These are phyloP conservation scores for Kuraishia hungarica DNA, from an alignment of 805 yeast genomes.

Conservation along the genomic window DNA sequence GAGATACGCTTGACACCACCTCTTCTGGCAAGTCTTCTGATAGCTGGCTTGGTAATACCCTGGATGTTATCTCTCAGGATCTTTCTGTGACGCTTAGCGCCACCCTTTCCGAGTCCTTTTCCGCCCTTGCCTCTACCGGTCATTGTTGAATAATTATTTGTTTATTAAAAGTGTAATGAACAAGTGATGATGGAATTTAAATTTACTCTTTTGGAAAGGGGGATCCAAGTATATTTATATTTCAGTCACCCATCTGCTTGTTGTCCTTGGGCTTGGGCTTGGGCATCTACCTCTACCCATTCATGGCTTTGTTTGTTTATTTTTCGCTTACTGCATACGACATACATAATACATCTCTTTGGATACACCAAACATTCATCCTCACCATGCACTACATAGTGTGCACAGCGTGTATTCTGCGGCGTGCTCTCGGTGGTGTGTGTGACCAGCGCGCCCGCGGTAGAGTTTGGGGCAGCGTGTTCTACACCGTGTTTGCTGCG, in stretches of 20 bases:
- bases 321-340: no score
- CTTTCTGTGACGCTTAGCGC: slow-evolving; percentile 99
- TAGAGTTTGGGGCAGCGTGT: neutral
- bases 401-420: no score
- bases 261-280: neutral
- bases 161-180: slow-evolving; percentile 8
- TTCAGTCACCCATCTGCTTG: neutral
- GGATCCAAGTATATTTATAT: slow-evolving; percentile 10
- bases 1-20: slow-evolving; percentile 99
- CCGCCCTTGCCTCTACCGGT: slow-evolving; percentile 99
- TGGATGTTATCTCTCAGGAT: slow-evolving; percentile 98
- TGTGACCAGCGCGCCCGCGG: no score
- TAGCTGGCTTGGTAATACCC: slow-evolving; percentile 99
- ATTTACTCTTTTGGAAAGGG: slow-evolving; percentile 2
- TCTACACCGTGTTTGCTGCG: neutral
- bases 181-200: neutral
- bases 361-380: no score
- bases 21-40: slow-evolving; percentile 99
- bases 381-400: no score
- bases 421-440: neutral
- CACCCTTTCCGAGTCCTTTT: slow-evolving; percentile 99
- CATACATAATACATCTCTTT: no score
- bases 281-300: no score
- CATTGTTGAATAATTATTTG: slow-evolving; percentile 41
- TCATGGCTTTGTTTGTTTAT: neutral